These are phyloP conservation scores for Sporisorium sorghi DNA, from an alignment of 1,284 basidiomycete species.

Conservation along the genomic window DNA sequence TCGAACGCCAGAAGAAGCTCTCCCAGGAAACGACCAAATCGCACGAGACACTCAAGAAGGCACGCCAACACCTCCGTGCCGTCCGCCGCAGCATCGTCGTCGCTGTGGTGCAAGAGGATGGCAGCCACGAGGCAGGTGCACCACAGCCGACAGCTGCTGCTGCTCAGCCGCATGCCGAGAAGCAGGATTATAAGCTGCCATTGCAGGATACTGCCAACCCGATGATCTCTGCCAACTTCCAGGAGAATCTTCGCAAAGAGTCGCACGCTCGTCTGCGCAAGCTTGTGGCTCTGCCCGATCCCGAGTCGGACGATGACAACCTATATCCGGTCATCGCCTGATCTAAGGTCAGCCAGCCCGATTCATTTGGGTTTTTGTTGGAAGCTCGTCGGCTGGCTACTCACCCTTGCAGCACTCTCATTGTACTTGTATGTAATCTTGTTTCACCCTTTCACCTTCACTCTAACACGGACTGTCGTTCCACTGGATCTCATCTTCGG, in stretches of 20 bases:
- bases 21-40: conserved; percentile 25
- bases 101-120: conserved; percentile 20
- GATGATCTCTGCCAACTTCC: conserved; percentile 43
- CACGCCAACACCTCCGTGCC: conserved; percentile 16
- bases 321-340: conserved; percentile 44
- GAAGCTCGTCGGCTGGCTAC: not conserved
- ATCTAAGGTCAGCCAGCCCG: not conserved
- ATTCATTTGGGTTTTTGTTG: not conserved
- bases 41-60: conserved; percentile 20
- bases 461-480: not conserved
- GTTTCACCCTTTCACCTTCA: not conserved
- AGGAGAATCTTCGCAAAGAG: conserved; percentile 41
- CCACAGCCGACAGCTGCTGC: not conserved
- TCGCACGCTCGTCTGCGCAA: conserved; percentile 29
- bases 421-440: not conserved
- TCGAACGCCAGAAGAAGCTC: conserved; percentile 46
- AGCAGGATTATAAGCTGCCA: conserved; percentile 15
- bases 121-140: not conserved
- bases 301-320: conserved; percentile 50
- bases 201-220: conserved; percentile 32
- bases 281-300: conserved; percentile 34
- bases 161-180: not conserved
- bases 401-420: not conserved
- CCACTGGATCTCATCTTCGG: not conserved
- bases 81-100: conserved; percentile 32